Base-by-base conservation (phyloP, 495 filamentous ascomycete genomes). In the Tuber calosporum region DNA sequence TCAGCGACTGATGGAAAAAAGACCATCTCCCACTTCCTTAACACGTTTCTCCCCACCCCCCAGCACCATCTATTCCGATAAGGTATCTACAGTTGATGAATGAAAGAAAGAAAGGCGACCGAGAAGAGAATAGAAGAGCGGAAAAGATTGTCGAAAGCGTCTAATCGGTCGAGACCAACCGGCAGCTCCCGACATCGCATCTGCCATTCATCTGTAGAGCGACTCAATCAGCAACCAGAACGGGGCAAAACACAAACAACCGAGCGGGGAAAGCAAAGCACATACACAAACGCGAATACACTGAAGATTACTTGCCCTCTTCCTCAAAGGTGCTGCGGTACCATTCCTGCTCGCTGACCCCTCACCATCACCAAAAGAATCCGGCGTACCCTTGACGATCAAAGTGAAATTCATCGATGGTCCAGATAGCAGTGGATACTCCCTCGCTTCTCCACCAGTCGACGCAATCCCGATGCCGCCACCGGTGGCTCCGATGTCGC, bases 1-100 rank as follows among this genome's bases (percentile, higher is more conserved):
- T 58, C 53, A 30, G 53, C 53, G 53, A 62, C 53, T 17, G 53
- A 58, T 26, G 13, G 53, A 62, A 62, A 58, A 62, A 62, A 62
- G 53, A 62, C 53, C 7, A 58, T 58, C 34, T 62, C 53, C 26
- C 53, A 62, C 53, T 34, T 7, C 26, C 2, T 34, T 34, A 62
- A 30, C 53, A 62, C 53, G 13, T 34, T 62, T 62, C 53, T 34
- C 53, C 53, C 7, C 53, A 34, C 53, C 53, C 53, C 53, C 45
- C 7, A 7, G 1, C 42, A 15, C 53, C 26, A 0, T 22, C 53
- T 17, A 62, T 30, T 26, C 53, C 53, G 53, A 62, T 62, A 62
- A 19, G 53, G 26, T 62, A 62, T 62, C 26, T 13, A 19, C 9
- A 34, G 4, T 13, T 19, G 30, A 34, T 17, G 26, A n/a, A n/a